Evolutionary conservation across 2,329 filamentous ascomycete genomes (phyloP).

Genomic region (Epichloe gansuensis): DNA sequence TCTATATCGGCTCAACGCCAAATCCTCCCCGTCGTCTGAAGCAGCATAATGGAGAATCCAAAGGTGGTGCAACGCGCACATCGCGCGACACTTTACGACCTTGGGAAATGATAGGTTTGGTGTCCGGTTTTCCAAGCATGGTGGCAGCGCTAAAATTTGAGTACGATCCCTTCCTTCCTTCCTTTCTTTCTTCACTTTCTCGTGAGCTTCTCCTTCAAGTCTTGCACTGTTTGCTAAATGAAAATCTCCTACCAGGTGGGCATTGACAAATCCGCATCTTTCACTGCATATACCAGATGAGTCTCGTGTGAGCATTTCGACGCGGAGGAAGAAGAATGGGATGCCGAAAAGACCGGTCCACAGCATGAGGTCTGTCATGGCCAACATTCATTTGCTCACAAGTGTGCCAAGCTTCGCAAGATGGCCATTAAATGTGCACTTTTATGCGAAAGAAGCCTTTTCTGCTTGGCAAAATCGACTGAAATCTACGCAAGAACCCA

Average conservation of each 20-base stretch:
- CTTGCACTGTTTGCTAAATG: conserved; percentile 2
- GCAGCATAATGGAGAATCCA: conserved; percentile 80
- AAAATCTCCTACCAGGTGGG: conserved; percentile 53
- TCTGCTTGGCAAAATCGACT: conserved; percentile 54
- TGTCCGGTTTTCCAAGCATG: conserved; percentile 79
- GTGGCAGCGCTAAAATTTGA: conserved; percentile 90
- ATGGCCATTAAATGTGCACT: conserved; percentile 74
- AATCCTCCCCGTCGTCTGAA: conserved; percentile 72
- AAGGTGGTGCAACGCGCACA: conserved; percentile 73
- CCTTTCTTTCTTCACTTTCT: background rate
- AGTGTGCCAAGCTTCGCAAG: conserved; percentile 65
- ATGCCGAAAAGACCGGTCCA: conserved; percentile 44
- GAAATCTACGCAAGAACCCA: conserved; percentile 31
- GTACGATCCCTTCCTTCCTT: conserved; percentile 34
- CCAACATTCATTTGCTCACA: conserved; percentile 71
- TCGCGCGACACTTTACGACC: conserved; percentile 56
- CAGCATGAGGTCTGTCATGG: conserved; percentile 56
- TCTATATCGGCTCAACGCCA: conserved; percentile 89
- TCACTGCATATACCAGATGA: conserved; percentile 64
- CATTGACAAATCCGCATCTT: conserved; percentile 73
- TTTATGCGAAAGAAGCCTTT: conserved; percentile 63
- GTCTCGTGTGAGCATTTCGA: conserved; percentile 44
- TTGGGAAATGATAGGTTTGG: conserved; percentile 82
- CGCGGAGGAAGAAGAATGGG: conserved; percentile 37
- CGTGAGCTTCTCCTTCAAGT: conserved; percentile 8